phyloP scores from a whole-genome alignment of 306 rosid genomes.

The Abrus precatorius region DNA sequence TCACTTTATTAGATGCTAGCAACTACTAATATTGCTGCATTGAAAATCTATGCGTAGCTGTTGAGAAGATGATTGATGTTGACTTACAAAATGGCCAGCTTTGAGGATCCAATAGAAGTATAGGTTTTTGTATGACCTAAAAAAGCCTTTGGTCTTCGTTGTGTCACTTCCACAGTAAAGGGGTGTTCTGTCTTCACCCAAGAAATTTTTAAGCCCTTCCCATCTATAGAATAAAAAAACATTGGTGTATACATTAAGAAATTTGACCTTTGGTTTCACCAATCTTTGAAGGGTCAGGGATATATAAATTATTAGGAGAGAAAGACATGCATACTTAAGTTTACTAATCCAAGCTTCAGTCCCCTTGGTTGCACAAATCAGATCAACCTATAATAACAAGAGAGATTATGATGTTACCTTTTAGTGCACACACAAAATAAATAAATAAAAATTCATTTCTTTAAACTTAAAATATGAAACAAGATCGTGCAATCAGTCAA shows the following conservation, averaged over 20 bases:
- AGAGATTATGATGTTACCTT: constrained; percentile 28
- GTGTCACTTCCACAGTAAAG: constrained; percentile 62
- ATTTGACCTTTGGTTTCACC: constrained; percentile 1
- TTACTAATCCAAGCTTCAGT: constrained; percentile 86
- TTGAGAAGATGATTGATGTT: constrained; percentile 25
- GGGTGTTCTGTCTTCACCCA: constrained; percentile 65
- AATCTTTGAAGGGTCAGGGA: constrained; percentile 1
- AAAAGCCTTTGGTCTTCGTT: constrained; percentile 73
- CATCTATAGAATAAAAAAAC: constrained; percentile 56
- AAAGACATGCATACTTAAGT: constrained; percentile 66
- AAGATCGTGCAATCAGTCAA: constrained; percentile 24
- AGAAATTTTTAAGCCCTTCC: constrained; percentile 72
- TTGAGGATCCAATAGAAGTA: constrained; percentile 94
- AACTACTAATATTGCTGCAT: neutral
- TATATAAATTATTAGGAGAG: neutral
- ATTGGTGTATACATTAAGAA: neutral
- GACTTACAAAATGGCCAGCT: constrained; percentile 98
- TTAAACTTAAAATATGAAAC: constrained; percentile 10
- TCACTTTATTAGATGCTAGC: constrained; percentile 5
- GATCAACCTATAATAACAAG: constrained; percentile 68
- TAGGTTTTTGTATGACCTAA: constrained; percentile 71
- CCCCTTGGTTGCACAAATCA: constrained; percentile 92
- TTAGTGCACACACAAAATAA: neutral
- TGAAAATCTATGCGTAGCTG: constrained; percentile 34
- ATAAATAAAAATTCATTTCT: neutral